Evolutionary conservation across 2,329 filamentous ascomycete genomes (phyloP).

Genomic region (Colletotrichum cuscutae): DNA sequence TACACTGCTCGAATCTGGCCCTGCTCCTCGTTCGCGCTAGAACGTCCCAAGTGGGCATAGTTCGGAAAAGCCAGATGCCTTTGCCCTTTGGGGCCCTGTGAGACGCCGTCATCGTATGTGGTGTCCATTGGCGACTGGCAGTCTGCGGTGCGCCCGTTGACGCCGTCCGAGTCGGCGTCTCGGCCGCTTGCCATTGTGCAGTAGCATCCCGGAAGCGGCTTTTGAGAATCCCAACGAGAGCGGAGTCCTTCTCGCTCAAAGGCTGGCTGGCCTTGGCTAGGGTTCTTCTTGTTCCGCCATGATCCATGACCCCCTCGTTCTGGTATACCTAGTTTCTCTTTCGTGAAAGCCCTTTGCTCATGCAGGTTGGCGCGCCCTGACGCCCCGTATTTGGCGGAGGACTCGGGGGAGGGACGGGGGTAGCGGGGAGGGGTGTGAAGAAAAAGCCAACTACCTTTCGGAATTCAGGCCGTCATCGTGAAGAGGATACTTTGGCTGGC

Average conservation of each 20-base stretch:
- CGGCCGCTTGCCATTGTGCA: constrained; percentile 11
- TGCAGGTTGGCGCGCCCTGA: constrained; percentile 28
- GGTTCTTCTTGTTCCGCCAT: neutral
- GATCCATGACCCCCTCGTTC: no score
- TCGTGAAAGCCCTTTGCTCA: neutral
- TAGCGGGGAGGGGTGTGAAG: neutral
- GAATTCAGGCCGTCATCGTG: constrained; percentile 26
- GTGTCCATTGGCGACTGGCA: constrained; percentile 6
- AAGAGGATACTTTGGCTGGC: neutral
- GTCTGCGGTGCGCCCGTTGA: constrained; percentile 27
- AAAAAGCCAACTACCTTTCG: neutral
- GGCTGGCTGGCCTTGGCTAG: neutral
- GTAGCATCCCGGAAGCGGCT: constrained; percentile 30
- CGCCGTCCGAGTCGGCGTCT: constrained; percentile 25
- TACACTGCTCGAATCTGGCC: constrained; percentile 2
- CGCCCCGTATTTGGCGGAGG: constrained; percentile 16
- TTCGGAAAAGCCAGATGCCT: constrained; percentile 7
- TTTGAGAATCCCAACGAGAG: constrained; percentile 3
- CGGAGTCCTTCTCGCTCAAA: constrained; percentile 6
- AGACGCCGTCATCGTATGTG: constrained; percentile 27
- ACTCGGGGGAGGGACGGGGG: constrained; percentile 7
- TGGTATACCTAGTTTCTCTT: neutral
- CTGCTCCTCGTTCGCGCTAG: neutral
- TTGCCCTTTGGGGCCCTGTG: constrained; percentile 3
- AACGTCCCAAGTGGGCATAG: constrained; percentile 23